Evolutionary conservation across 2,329 filamentous ascomycete genomes (phyloP).

Genomic region (Ascochyta koolunga): DNA sequence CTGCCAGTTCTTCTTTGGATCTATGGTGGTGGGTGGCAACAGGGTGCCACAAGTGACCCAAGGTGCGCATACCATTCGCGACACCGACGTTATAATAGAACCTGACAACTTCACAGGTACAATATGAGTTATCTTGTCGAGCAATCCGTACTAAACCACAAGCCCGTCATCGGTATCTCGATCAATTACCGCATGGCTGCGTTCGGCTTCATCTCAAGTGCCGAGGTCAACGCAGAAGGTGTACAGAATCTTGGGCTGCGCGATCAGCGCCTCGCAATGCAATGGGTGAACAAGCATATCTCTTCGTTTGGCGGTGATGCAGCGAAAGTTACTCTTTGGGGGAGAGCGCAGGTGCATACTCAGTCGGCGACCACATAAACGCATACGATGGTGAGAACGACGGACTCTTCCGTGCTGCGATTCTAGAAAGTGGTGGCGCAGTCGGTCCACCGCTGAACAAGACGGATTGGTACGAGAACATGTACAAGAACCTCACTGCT

Average conservation of each 20-base stretch:
- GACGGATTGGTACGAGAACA: conserved; percentile 40
- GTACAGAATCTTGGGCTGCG: conserved; percentile 61
- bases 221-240: conserved; percentile 45
- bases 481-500: conserved; percentile 38
- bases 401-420: conserved; percentile 52
- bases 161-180: conserved; percentile 43
- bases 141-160: conserved; percentile 38
- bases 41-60: conserved; percentile 41
- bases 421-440: conserved; percentile 46
- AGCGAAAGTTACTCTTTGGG: conserved; percentile 64
- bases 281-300: conserved; percentile 69
- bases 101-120: conserved; percentile 22
- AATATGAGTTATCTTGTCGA: conserved; percentile 42
- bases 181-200: conserved; percentile 58
- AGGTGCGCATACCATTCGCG: conserved; percentile 20
- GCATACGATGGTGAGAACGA: conserved; percentile 46
- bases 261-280: conserved; percentile 65
- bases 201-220: conserved; percentile 57
- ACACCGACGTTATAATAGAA: no score
- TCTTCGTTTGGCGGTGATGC: conserved; percentile 58
- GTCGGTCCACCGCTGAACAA: conserved; percentile 40
- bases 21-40: conserved; percentile 43
- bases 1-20: conserved; percentile 43
- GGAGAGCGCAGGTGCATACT: conserved; percentile 67
- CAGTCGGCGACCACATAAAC: conserved; percentile 53